Percentiles rank a stretch among this genome's conserved stretches.
phyloP scores from a whole-genome alignment of 2,329 filamentous ascomycete genomes.

The Leptographium galeiforme region DNA sequence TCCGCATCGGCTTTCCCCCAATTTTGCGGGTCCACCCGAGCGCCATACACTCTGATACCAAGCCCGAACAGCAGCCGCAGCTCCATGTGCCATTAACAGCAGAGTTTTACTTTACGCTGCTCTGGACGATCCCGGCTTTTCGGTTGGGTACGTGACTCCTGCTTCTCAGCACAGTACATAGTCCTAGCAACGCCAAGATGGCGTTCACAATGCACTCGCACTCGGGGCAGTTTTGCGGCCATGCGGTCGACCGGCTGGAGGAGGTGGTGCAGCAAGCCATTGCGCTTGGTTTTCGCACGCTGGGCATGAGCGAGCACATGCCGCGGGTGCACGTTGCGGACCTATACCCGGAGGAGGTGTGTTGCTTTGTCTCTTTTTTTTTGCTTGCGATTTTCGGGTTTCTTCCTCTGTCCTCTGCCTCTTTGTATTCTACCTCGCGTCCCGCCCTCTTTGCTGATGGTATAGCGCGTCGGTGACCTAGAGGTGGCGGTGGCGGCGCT shows the following conservation, averaged over 20 bases:
- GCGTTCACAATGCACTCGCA: conserved; percentile 97
- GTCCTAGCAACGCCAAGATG: conserved; percentile 37
- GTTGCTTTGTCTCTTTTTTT: background rate
- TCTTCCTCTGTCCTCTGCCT: background rate
- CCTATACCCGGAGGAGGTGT: conserved; percentile 82
- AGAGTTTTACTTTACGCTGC: too few species aligned
- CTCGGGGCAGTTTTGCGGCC: conserved; percentile 92
- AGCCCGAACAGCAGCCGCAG: too few species aligned
- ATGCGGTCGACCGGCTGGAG: conserved; percentile 77
- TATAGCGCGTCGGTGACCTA: conserved; percentile 36
- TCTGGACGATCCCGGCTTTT: too few species aligned
- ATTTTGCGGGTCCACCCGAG: background rate
- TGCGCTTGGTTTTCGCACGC: conserved; percentile 61
- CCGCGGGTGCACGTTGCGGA: conserved; percentile 61
- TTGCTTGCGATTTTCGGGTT: too few species aligned
- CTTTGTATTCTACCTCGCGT: background rate
- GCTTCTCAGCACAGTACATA: background rate
- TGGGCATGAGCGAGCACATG: conserved; percentile 92
- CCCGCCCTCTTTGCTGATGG: background rate
- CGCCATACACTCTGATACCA: too few species aligned
- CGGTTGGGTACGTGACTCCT: too few species aligned
- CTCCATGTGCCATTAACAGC: too few species aligned
- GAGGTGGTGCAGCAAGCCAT: conserved; percentile 73
- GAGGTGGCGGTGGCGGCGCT: conserved; percentile 34
- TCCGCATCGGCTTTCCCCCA: background rate